Percentiles rank a stretch among this genome's conserved stretches.
Conservation (phyloP, 73 alveolate species). For the Paramecium pentaurelia region DNA sequence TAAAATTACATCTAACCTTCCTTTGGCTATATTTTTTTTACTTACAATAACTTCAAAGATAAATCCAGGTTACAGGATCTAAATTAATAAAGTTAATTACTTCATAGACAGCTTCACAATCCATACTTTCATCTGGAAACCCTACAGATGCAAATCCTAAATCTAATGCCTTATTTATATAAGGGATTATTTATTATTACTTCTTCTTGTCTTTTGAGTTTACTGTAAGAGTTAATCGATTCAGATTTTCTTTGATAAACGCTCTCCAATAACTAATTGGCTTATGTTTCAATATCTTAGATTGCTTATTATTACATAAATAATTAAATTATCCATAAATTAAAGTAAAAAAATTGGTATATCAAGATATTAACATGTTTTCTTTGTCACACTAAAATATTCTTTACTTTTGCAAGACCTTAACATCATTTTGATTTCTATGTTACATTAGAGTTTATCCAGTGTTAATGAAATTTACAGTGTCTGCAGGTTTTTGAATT, state of each 20-base stretch:
- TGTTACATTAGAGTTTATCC: neutral
- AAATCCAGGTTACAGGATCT: conserved; percentile 36
- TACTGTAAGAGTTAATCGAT: neutral
- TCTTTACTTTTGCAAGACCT: neutral
- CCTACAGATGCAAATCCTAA: conserved; percentile 47
- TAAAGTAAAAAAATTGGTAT: neutral
- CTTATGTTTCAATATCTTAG: conserved; percentile 15
- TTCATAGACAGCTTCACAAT: neutral
- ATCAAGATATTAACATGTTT: neutral
- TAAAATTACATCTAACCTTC: neutral
- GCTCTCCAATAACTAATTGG: neutral
- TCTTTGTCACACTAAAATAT: neutral
- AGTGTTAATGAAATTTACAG: conserved; percentile 1
- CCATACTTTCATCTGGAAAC: conserved; percentile 39
- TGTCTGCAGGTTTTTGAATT: neutral
- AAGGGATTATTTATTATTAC: conserved; percentile 19
- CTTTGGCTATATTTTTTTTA: neutral
- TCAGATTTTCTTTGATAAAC: neutral
- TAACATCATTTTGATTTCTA: conserved; percentile 27
- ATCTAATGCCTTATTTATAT: conserved; percentile 17
- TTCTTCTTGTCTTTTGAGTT: neutral
- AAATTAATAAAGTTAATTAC: neutral
- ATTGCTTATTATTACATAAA: conserved; percentile 24
- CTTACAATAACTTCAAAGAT: conserved; percentile 37
- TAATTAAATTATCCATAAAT: conserved; percentile 8